These are phyloP conservation scores for Ajuga chamaepitys DNA, from an alignment of 257 asterid genomes.

Conservation along the genomic window DNA sequence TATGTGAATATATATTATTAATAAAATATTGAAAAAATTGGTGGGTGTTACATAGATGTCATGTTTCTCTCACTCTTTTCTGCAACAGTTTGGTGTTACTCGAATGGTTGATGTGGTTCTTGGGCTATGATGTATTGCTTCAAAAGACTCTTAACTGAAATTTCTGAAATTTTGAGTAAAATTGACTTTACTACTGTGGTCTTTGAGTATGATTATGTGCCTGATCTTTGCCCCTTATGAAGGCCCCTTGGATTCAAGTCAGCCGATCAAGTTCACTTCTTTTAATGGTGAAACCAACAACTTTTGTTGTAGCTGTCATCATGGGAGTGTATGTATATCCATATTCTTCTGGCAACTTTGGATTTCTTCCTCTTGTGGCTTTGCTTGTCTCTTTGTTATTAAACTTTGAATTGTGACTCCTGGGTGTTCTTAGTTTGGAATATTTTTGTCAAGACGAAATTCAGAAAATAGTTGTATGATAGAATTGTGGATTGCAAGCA, in stretches of 20 bases:
- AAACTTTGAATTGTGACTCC: neutral
- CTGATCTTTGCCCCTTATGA: conserved; percentile 14
- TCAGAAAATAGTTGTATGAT: neutral
- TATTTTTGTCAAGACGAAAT: neutral
- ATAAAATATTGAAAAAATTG: too few species aligned
- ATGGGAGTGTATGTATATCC: conserved; percentile 68
- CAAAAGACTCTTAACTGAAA: neutral
- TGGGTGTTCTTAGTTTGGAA: neutral
- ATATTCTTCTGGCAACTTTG: neutral
- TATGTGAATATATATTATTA: too few species aligned
- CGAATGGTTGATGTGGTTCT: neutral
- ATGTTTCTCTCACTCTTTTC: neutral
- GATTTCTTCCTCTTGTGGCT: neutral
- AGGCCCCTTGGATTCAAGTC: conserved; percentile 99
- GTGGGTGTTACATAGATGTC: too few species aligned
- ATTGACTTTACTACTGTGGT: neutral
- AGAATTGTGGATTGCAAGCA: neutral
- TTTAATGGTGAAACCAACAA: conserved; percentile 71
- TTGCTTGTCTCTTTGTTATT: neutral
- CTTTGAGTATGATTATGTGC: neutral
- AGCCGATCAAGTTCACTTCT: conserved; percentile 86
- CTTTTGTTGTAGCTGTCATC: conserved; percentile 69
- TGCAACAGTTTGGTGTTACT: neutral
- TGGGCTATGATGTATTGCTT: neutral
- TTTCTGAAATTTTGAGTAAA: neutral